Evolutionary conservation across 768 basidiomycete species (phyloP).

Genomic region (Calocera viscosa): DNA sequence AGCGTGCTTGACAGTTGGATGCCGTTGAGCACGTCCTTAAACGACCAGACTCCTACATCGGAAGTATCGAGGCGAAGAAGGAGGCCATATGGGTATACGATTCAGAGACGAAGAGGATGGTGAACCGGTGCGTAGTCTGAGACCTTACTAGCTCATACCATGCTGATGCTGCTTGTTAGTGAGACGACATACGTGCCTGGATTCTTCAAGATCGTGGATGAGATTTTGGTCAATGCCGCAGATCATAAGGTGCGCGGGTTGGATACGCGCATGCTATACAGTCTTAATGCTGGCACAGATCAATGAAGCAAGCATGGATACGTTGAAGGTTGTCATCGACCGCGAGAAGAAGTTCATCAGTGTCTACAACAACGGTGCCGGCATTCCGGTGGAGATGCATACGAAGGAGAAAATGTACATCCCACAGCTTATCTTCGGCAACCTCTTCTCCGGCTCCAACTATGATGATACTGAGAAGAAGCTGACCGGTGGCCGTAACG

Average conservation of each 20-base stretch:
- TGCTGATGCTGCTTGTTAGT: slow-evolving; percentile 18
- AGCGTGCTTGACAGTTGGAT: slow-evolving; percentile 46
- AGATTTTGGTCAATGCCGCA: slow-evolving; percentile 97
- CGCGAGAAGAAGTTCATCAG: slow-evolving; percentile 74
- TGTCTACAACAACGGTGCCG: slow-evolving; percentile 88
- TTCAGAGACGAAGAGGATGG: slow-evolving; percentile 69
- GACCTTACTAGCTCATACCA: too few species aligned
- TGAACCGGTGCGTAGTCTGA: slow-evolving; percentile 50
- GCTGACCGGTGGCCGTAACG: slow-evolving; percentile 94
- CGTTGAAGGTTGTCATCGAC: slow-evolving; percentile 78
- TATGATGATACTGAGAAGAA: slow-evolving; percentile 99
- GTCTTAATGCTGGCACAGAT: slow-evolving; percentile 40
- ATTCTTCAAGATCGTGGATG: slow-evolving; percentile 98
- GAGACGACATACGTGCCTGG: slow-evolving; percentile 76
- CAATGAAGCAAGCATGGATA: slow-evolving; percentile 84
- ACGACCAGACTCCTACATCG: slow-evolving; percentile 91
- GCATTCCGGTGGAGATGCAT: slow-evolving; percentile 96
- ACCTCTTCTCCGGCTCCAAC: slow-evolving; percentile 87
- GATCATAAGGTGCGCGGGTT: slow-evolving; percentile 79
- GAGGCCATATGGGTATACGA: slow-evolving; percentile 94
- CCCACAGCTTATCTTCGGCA: slow-evolving; percentile 93
- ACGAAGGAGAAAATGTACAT: slow-evolving; percentile 87
- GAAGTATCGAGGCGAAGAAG: slow-evolving; percentile 79
- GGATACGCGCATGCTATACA: not conserved
- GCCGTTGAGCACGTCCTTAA: slow-evolving; percentile 91